These are phyloP conservation scores for Melaleuca alternifolia DNA, from an alignment of 345 rosid genomes.

Conservation along the genomic window DNA sequence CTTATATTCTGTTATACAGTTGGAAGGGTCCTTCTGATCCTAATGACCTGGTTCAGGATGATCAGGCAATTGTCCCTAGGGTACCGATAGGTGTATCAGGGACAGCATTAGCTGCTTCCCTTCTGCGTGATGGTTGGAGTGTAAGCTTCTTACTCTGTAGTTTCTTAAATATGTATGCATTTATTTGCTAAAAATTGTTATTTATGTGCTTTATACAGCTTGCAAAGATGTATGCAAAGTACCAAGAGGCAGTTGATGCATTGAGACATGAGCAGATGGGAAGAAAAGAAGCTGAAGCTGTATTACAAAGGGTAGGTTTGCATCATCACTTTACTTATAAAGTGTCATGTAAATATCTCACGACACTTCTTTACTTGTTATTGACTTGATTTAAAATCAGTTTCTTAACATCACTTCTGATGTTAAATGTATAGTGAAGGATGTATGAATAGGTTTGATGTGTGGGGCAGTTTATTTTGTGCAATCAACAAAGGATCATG, in stretches of 20 bases:
- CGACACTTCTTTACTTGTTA: background rate
- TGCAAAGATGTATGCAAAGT: conserved; percentile 85
- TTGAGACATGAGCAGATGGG: conserved; percentile 92
- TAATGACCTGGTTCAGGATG: conserved; percentile 34
- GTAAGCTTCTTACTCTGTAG: conserved; percentile 34
- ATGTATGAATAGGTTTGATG: background rate
- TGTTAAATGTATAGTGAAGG: background rate
- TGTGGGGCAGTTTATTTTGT: background rate
- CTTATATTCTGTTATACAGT: conserved; percentile 16
- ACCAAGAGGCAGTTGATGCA: conserved; percentile 98
- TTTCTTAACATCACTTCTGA: background rate
- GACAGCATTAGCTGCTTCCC: conserved; percentile 90
- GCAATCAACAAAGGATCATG: background rate
- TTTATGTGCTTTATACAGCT: conserved; percentile 22
- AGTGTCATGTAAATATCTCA: background rate
- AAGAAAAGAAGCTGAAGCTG: conserved; percentile 81
- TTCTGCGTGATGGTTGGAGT: conserved; percentile 99
- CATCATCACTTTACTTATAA: background rate
- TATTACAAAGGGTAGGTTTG: conserved; percentile 69
- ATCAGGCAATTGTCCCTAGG: conserved; percentile 41
- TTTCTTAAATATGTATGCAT: background rate
- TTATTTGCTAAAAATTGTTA: background rate
- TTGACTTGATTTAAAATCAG: background rate
- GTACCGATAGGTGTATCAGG: conserved; percentile 90
- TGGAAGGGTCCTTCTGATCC: conserved; percentile 21